Conservation (phyloP, 2,329 filamentous ascomycete species). For the Xylaria sp. region DNA sequence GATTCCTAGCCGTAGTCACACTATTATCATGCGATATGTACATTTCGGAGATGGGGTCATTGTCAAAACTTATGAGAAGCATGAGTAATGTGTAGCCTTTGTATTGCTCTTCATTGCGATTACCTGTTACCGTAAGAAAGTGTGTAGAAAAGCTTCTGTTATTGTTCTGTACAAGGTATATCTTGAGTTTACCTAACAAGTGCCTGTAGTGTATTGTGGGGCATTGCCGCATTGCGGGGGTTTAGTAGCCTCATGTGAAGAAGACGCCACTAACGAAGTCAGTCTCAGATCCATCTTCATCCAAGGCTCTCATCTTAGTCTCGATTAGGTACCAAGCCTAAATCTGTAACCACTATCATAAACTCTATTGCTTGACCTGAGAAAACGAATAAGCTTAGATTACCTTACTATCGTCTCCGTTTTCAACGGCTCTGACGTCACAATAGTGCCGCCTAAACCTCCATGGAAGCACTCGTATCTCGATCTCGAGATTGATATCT, state of each 20-base stretch:
- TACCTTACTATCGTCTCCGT: constrained; percentile 6
- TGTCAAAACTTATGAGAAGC: not conserved
- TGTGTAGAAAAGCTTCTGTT: not conserved
- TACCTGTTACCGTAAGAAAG: not conserved
- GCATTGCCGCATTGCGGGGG: constrained; percentile 18
- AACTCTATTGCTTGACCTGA: not conserved
- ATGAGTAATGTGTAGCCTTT: not conserved
- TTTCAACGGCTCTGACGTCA: constrained; percentile 27
- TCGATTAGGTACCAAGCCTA: not conserved
- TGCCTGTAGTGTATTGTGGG: no score
- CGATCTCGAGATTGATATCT: constrained; percentile 9
- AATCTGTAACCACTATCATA: not conserved
- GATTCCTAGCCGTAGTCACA: constrained; percentile 1
- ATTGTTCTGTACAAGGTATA: not conserved
- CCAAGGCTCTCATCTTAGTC: not conserved
- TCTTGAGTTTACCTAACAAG: not conserved
- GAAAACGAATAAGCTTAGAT: constrained; percentile 1
- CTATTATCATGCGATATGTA: constrained; percentile 22
- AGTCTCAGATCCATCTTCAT: not conserved
- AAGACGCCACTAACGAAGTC: constrained; percentile 9
- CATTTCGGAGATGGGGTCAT: not conserved
- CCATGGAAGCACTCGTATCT: not conserved
- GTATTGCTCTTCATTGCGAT: not conserved
- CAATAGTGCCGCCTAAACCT: not conserved
- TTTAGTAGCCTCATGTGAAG: not conserved